phyloP scores from a whole-genome alignment of 257 asterid genomes.

The Misopates orontium region DNA sequence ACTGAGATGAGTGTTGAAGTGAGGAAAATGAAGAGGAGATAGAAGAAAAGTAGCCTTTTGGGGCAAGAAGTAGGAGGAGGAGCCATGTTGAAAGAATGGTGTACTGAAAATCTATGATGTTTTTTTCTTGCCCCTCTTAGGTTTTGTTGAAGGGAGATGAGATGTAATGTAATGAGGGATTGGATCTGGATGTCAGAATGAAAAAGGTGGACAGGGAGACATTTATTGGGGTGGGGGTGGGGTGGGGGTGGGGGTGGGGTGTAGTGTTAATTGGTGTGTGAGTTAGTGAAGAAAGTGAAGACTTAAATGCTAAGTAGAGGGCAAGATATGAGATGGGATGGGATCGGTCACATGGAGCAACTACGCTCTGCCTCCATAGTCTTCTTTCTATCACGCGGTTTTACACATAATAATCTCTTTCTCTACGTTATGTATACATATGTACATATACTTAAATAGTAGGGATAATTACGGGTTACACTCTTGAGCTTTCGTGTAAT shows the following conservation, averaged over 20 bases:
- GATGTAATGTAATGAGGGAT: conserved; percentile 6
- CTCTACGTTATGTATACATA: neutral
- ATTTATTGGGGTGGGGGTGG: conserved; percentile 16
- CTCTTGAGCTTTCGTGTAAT: too few relatives aligned
- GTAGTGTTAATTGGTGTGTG: neutral
- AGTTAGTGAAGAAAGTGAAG: conserved; percentile 2
- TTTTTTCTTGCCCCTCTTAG: conserved; percentile 10
- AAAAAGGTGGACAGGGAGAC: neutral
- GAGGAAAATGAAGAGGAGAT: conserved; percentile 42
- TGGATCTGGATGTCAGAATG: conserved; percentile 29
- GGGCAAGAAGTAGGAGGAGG: neutral
- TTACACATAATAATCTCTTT: too few relatives aligned
- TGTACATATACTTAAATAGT: too few relatives aligned
- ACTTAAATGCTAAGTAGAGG: conserved; percentile 26
- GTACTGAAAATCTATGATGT: conserved; percentile 34
- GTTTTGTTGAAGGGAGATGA: conserved; percentile 25
- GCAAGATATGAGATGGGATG: neutral
- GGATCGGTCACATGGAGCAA: conserved; percentile 37
- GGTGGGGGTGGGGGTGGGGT: neutral
- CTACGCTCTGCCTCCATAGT: conserved; percentile 19
- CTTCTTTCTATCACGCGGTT: conserved; percentile 31
- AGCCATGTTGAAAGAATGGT: conserved; percentile 55
- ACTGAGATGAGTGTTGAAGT: conserved; percentile 46
- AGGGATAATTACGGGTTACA: too few relatives aligned
- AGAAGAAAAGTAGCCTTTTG: conserved; percentile 42